Base-by-base conservation (phyloP, 495 filamentous ascomycete species). In the Amphirosellinia nigrospora region DNA sequence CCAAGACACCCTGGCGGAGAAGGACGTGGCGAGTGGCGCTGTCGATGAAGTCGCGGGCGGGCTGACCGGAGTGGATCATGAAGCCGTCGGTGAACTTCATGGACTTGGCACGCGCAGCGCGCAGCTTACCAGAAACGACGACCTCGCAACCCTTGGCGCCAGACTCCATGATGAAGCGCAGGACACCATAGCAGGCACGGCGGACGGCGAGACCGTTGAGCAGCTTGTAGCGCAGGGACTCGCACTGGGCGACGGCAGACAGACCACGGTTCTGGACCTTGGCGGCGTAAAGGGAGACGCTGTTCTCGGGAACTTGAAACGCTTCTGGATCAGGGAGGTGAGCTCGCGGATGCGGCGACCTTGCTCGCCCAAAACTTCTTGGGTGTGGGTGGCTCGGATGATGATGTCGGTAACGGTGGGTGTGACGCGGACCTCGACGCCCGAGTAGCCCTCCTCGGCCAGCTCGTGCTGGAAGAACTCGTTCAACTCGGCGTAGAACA, bases 21-120 rank as follows among this genome's bases (percentile, higher is more conserved):
- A 99, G 94, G 74, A 99, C 96, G 92, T 99, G 96, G 76, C 96
- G 95, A 76, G 94, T 97, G 71, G 96, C 96, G 79, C 85, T 89
- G 88, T 99, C 96, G 84, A 99, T 99, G 88, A 99, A 99, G 86
- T 99, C 96, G 86, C 96, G 94, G 77, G 96, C 96, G 75, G 96
- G 96, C 81, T 98, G 96, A 86, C 96, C 96, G 80, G 96, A 98
- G 93, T 99, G 96, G 88, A 99, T 99, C 96, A 99, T 99, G 93
- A 99, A 99, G 79, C 96, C 96, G 82, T 99, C 96, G 82, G 96
- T 99, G 90, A 99, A 99, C 90, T 99, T 99, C 96, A 99, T 99
- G 88, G 89, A 92, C 93, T 99, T 99, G 81, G 96, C 96, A 88
- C 96, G 92, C 76, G 96, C 96, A 84, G 96, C 96, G 79, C 96